Conservation (phyloP, 345 rosid species). For the Clarkia xantiana region DNA sequence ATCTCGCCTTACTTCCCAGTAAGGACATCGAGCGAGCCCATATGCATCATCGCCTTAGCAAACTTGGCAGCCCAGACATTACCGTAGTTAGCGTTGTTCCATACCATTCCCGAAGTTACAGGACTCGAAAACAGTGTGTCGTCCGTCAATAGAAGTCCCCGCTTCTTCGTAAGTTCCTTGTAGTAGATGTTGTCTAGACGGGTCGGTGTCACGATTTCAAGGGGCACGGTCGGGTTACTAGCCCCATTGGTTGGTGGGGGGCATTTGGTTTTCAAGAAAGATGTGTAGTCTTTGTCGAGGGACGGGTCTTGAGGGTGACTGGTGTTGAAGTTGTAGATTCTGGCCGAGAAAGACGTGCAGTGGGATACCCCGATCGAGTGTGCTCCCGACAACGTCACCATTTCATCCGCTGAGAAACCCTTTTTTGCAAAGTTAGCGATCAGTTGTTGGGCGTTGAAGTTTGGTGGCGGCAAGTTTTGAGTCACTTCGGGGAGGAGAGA, state of each 20-base stretch:
- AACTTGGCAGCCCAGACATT: slow-evolving; percentile 16
- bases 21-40: slow-evolving; percentile 19
- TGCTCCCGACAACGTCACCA: slow-evolving; percentile 12
- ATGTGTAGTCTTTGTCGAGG: no score
- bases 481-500: no score
- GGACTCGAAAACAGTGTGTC: slow-evolving; percentile 22
- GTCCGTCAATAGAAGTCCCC: slow-evolving; percentile 32
- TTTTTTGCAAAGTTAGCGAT: slow-evolving; percentile 7
- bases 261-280: no score
- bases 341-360: no score
- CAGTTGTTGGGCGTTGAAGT: slow-evolving; percentile 4
- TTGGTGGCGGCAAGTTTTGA: no score
- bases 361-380: slow-evolving; percentile 14
- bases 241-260: no score
- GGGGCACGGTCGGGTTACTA: slow-evolving; percentile 9
- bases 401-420: slow-evolving; percentile 9
- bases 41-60: slow-evolving; percentile 20
- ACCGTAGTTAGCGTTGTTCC: slow-evolving; percentile 13
- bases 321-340: no score
- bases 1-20: slow-evolving; percentile 23
- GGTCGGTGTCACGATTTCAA: slow-evolving; percentile 13
- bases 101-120: slow-evolving; percentile 12
- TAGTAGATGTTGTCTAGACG: slow-evolving; percentile 28
- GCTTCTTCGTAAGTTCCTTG: slow-evolving; percentile 9
- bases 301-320: no score